Percentiles rank a stretch among this genome's conserved stretches.
These are phyloP conservation scores for Ogataea haglerorum DNA, from an alignment of 805 yeast species.

Conservation along the genomic window DNA sequence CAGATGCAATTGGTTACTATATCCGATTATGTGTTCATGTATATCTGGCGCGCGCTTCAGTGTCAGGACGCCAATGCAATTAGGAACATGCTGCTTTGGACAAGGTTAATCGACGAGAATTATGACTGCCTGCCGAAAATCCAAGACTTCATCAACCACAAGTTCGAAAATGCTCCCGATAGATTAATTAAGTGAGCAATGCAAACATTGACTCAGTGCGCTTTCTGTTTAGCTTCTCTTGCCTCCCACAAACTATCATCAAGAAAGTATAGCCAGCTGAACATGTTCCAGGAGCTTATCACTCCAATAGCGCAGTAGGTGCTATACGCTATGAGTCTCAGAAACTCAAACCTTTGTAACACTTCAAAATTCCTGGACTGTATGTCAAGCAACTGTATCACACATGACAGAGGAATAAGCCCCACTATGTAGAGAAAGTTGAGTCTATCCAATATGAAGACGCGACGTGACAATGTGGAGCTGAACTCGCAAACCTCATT, in stretches of 20 bases:
- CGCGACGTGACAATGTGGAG: slow-evolving; percentile 37
- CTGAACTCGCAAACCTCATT: slow-evolving; percentile 58
- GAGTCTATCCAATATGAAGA: slow-evolving; percentile 69
- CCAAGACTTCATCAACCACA: slow-evolving; percentile 1
- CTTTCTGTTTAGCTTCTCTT: slow-evolving; percentile 8
- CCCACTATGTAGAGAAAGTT: slow-evolving; percentile 65
- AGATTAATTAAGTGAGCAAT: slow-evolving; percentile 2
- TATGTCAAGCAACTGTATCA: slow-evolving; percentile 44
- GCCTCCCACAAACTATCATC: slow-evolving; percentile 67
- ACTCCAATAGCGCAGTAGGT: slow-evolving; percentile 87
- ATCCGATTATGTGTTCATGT: slow-evolving; percentile 22
- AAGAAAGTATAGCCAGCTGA: slow-evolving; percentile 83
- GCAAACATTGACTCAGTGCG: slow-evolving; percentile 1
- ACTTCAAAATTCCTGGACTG: slow-evolving; percentile 52
- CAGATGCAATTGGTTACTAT: slow-evolving; percentile 11
- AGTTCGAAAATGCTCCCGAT: background rate
- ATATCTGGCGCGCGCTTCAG: slow-evolving; percentile 11
- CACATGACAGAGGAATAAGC: slow-evolving; percentile 58
- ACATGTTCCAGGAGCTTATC: slow-evolving; percentile 80
- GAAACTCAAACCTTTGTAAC: slow-evolving; percentile 62
- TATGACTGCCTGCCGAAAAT: slow-evolving; percentile 2
- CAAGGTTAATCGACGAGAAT: slow-evolving; percentile 4
- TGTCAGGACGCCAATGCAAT: slow-evolving; percentile 8
- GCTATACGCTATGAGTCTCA: slow-evolving; percentile 77
- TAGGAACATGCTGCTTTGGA: slow-evolving; percentile 6